Evolutionary conservation across 1,284 basidiomycete genomes (phyloP), one percentile per base, ranked within the genome.

Genomic region (Cryptococcus depauperatus): DNA sequence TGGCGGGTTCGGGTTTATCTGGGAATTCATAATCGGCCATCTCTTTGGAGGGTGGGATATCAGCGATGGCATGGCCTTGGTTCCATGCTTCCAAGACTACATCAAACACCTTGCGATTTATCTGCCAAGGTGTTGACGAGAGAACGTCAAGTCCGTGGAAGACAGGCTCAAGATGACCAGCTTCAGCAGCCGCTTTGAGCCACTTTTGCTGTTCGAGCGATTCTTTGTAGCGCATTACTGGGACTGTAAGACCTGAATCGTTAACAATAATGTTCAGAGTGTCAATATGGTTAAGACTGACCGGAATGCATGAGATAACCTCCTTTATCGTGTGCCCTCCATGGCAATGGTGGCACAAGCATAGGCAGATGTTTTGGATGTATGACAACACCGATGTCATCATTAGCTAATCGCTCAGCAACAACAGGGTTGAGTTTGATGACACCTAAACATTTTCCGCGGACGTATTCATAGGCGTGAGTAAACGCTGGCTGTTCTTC

Each of bases 301-400:
- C 85, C 78, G 52, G 76, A 79, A 61, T 83, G 85, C 49, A 80
- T 79, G 27, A 92, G 73, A 68, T 97, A 97, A 2, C 85, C 89
- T 13, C 93, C 95, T 34, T 83, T 75, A 50, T 86, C 79, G 59
- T 82, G 78, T 46, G 75, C 76, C 1, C 84, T 66, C 93, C 93
- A 98, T 0, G 86, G 85, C 56, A 83, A 83, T 1, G 95, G 93
- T 48, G 82, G 83, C 19, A 95, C 80, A 2, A 98, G 77, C 93
- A 98, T 98, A 7, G 93, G 93, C 37, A 98, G 76, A 67, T 95
- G 88, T 7, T 92, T 84, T 13, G 93, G 90, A 67, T 93, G 89
- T 9, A 97, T 73, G 0, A 85, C 82, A 43, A 83, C 79, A n/a
- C 76, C 73, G 5, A 92, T 64, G 29, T 75, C 76, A 55, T 96